Base-by-base conservation (phyloP, 78 protist genomes). In the Thecamonas trahens region DNA sequence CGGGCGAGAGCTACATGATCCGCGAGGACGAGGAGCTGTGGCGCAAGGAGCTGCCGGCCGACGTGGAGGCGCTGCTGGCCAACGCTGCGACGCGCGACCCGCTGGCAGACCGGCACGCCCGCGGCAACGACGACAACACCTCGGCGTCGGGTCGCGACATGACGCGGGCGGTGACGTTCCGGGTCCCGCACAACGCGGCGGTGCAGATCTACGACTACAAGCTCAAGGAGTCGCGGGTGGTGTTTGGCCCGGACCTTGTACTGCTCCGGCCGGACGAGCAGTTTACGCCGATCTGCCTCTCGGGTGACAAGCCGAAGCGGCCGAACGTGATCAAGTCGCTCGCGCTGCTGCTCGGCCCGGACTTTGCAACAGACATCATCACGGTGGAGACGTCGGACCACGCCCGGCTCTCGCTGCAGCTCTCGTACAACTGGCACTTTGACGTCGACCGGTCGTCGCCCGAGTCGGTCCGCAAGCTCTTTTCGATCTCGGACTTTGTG, bases 231-330 rank as follows among this genome's bases (percentile, higher is more conserved):
- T 52, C 91, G 8, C 87, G 96, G 66, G 91, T 92, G 44, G 85
- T 70, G 24, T 82, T 89, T 39, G 97, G 97, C 49, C 97, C 97
- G 31, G 94, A 83, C 54, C 79, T 90, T 24, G 92, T 86, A 31
- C 84, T 90, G 91, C 83, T 93, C 28, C 85, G 72, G 35, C 94
- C 95, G 57, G 94, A 89, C 59, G 95, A 93, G 85, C 82, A 85
- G 58, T 87, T 93, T 70, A 90, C 91, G n/a, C 74, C 72, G 58
- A 74, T 93, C 35, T 72, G 80, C 24, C 77, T 93, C 47, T 77
- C 89, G 32, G 97, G 94, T 49, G 94, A 81, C 72, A 90, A 82
- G 80, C 97, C 97, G 53, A 93, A 93, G 90, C 35, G 74, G 40
- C 92, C 95, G 49, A 75, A 93, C 78, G 76, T 42, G 31, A 91